Percentiles rank a stretch among this genome's conserved stretches.
Conservation (phyloP, 2,329 filamentous ascomycete species). For the Graphiopsis chlorocephala region DNA sequence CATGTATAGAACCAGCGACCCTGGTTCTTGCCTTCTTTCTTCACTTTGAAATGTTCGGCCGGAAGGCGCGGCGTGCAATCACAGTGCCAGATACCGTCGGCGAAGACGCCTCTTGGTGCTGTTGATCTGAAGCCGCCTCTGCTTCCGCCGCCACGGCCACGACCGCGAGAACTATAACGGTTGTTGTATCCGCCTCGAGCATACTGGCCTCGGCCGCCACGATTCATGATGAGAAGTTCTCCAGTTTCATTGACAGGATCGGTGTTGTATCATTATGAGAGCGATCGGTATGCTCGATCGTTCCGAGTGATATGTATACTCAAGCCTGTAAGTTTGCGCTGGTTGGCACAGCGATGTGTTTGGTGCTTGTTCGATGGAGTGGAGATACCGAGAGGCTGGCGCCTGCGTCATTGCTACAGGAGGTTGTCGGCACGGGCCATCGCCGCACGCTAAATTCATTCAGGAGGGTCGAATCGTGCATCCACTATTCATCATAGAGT, state of each 20-base stretch:
- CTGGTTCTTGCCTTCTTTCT: constrained; percentile 56
- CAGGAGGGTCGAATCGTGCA: neutral
- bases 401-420: neutral
- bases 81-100: constrained; percentile 48
- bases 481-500: neutral
- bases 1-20: constrained; percentile 56
- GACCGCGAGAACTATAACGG: constrained; percentile 3
- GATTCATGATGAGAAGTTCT: neutral
- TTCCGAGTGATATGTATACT: neutral
- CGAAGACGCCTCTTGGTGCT: constrained; percentile 31
- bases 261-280: neutral
- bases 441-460: neutral
- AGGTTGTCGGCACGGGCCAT: neutral
- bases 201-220: neutral
- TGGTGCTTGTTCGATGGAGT: neutral
- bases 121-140: constrained; percentile 9
- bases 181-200: constrained; percentile 10
- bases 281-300: neutral
- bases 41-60: constrained; percentile 55
- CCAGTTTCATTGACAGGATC: neutral
- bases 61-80: constrained; percentile 56
- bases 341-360: constrained; percentile 5
- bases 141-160: constrained; percentile 2
- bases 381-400: neutral
- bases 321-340: neutral